A percentile compares a stretch with the other conserved stretches of the same genome.
These are phyloP conservation scores for Leccinum incarnatum DNA, from an alignment of 768 basidiomycete species.

Conservation along the genomic window DNA sequence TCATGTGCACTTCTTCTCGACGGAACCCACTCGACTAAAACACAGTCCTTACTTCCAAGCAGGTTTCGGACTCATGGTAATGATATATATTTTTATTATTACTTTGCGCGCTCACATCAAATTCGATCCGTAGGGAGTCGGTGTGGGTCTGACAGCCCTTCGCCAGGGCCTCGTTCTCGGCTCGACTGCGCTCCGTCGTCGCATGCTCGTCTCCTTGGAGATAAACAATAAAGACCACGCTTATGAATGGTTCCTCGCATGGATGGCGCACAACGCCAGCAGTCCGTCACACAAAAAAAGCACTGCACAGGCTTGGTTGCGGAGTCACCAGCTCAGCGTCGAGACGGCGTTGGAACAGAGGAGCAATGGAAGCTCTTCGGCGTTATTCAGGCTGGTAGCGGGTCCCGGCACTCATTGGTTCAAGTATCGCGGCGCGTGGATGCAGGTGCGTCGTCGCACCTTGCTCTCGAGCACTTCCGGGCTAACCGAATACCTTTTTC, in stretches of 20 bases:
- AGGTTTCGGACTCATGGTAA: constrained; percentile 95
- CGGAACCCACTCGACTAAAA: constrained; percentile 34
- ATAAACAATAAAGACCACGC: constrained; percentile 93
- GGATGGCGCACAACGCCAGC: constrained; percentile 80
- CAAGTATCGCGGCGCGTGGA: constrained; percentile 88
- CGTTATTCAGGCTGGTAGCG: constrained; percentile 89
- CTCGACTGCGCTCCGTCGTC: constrained; percentile 73
- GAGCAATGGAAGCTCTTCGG: constrained; percentile 88
- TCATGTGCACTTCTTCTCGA: constrained; percentile 13
- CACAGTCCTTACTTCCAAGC: constrained; percentile 95
- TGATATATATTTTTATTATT: constrained; percentile 1
- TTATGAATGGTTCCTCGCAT: constrained; percentile 95
- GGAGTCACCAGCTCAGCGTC: constrained; percentile 91
- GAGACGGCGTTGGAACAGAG: constrained; percentile 88
- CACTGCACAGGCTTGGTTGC: constrained; percentile 44
- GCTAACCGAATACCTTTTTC: background rate
- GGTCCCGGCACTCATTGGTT: constrained; percentile 95
- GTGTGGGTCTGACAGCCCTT: constrained; percentile 75
- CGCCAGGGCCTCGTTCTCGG: constrained; percentile 69
- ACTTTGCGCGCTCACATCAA: background rate
- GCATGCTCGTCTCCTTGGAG: constrained; percentile 92
- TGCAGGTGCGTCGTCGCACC: constrained; percentile 61
- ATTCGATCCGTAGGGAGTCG: constrained; percentile 66
- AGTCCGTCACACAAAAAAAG: constrained; percentile 27
- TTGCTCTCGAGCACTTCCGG: background rate